Evolutionary conservation across 2,329 filamentous ascomycete species (phyloP).

Genomic region (Leptographium wingfieldii): DNA sequence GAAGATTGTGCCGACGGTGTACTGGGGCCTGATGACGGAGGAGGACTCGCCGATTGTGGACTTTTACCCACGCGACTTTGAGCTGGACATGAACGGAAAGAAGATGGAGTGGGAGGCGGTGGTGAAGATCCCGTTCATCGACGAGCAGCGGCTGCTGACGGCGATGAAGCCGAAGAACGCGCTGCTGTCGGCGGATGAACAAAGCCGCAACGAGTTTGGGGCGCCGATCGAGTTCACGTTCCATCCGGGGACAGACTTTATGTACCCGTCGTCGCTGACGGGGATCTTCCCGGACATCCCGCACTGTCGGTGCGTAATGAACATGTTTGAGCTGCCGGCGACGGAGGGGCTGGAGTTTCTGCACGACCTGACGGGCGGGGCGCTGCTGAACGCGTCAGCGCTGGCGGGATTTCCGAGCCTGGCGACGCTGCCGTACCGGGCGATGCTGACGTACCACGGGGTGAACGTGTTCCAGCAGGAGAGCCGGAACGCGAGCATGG

Average conservation of each 20-base stretch:
- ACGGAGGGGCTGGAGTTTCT: constrained; percentile 82
- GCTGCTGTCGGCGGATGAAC: constrained; percentile 65
- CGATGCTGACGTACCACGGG: constrained; percentile 71
- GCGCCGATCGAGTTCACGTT: constrained; percentile 90
- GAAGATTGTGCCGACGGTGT: constrained; percentile 78
- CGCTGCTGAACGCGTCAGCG: constrained; percentile 69
- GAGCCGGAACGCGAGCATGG: constrained; percentile 91
- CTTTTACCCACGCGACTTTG: constrained; percentile 95
- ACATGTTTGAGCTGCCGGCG: constrained; percentile 87
- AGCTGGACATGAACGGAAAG: constrained; percentile 98
- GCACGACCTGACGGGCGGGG: constrained; percentile 72
- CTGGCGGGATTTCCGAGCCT: constrained; percentile 88
- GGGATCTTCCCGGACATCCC: constrained; percentile 83
- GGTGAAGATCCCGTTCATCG: constrained; percentile 97
- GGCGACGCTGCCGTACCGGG: constrained; percentile 73
- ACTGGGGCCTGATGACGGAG: constrained; percentile 87
- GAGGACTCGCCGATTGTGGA: constrained; percentile 87
- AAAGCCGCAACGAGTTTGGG: constrained; percentile 76
- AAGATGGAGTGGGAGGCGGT: constrained; percentile 99
- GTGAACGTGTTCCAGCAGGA: constrained; percentile 94
- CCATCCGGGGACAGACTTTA: constrained; percentile 61
- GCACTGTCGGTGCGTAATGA: constrained; percentile 84
- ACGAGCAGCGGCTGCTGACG: constrained; percentile 70
- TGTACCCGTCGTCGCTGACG: constrained; percentile 76
- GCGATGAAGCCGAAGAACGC: constrained; percentile 82